Conservation (phyloP, 2,329 filamentous ascomycete species). For the Dissoconium aciculare region DNA sequence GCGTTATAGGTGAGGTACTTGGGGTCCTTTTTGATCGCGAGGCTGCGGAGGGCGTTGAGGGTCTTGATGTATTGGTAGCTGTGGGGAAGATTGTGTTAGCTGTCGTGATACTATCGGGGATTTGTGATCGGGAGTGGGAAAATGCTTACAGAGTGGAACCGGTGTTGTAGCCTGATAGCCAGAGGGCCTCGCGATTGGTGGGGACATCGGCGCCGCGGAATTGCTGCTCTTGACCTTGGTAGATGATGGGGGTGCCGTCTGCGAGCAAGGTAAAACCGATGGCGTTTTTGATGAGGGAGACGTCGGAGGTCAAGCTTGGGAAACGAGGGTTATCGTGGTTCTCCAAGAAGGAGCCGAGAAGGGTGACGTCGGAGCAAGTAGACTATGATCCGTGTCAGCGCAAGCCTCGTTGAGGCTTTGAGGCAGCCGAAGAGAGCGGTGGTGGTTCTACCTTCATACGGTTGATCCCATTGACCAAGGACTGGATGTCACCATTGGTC, state of each 20-base stretch:
- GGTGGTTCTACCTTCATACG: no score
- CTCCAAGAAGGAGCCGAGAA: constrained; percentile 26
- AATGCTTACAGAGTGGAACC: constrained; percentile 24
- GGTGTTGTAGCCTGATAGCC: constrained; percentile 26
- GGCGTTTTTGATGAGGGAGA: constrained; percentile 42
- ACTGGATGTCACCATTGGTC: constrained; percentile 22
- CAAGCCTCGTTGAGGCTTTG: no score
- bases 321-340: constrained; percentile 26
- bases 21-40: constrained; percentile 25
- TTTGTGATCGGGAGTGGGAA: no score
- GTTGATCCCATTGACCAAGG: constrained; percentile 22
- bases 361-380: constrained; percentile 23
- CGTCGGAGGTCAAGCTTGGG: constrained; percentile 34
- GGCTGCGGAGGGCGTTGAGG: constrained; percentile 38
- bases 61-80: constrained; percentile 22
- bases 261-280: constrained; percentile 44
- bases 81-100: no score
- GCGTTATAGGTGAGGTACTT: constrained; percentile 28
- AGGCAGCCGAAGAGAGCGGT: no score
- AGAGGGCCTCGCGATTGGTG: constrained; percentile 25
- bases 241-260: constrained; percentile 43
- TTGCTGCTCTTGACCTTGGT: constrained; percentile 37
- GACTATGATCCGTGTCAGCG: no score
- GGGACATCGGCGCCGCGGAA: constrained; percentile 25
- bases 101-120: no score